Percentiles rank a stretch among this genome's conserved stretches.
Conservation (phyloP, 352 stramenopile species). For the Phytophthora pistaciae region DNA sequence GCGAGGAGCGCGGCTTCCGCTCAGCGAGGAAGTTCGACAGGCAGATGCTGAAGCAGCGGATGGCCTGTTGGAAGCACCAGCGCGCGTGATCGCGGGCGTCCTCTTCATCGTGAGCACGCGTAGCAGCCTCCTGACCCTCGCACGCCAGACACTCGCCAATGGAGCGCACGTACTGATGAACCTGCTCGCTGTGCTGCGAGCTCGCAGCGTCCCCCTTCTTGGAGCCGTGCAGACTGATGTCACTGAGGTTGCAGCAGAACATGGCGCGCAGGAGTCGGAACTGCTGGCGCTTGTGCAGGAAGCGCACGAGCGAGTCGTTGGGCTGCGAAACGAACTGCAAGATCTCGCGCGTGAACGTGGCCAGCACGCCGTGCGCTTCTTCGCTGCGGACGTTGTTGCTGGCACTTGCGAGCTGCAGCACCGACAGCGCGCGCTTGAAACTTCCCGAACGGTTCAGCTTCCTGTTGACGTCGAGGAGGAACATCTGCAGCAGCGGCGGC, state of each 20-base stretch:
- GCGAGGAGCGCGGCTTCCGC: slow-evolving; percentile 10
- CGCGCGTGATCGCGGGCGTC: slow-evolving; percentile 40
- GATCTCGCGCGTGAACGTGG: slow-evolving; percentile 64
- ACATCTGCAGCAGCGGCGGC: slow-evolving; percentile 70
- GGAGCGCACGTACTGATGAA: slow-evolving; percentile 62
- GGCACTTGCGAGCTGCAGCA: slow-evolving; percentile 43
- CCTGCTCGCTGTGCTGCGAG: slow-evolving; percentile 38
- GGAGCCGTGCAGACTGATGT: slow-evolving; percentile 57
- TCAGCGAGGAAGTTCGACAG: slow-evolving; percentile 67
- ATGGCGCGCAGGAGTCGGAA: slow-evolving; percentile 73
- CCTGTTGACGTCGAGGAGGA: slow-evolving; percentile 65
- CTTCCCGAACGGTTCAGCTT: slow-evolving; percentile 53
- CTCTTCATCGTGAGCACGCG: slow-evolving; percentile 40
- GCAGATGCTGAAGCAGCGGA: slow-evolving; percentile 78
- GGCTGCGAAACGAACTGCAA: slow-evolving; percentile 64
- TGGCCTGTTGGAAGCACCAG: slow-evolving; percentile 78
- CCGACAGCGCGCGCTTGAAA: slow-evolving; percentile 68
- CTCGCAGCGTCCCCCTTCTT: slow-evolving; percentile 26
- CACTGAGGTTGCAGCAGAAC: slow-evolving; percentile 70
- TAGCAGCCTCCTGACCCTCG: slow-evolving; percentile 59
- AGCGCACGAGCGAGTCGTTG: slow-evolving; percentile 61
- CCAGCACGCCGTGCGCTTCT: slow-evolving; percentile 62
- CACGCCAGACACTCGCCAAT: slow-evolving; percentile 76
- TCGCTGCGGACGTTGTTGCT: slow-evolving; percentile 59
- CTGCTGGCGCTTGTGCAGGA: slow-evolving; percentile 75